A percentile compares a stretch with the other conserved stretches of the same genome.
Conservation (phyloP, 495 filamentous ascomycete genomes). For the Penicillium fimorum region DNA sequence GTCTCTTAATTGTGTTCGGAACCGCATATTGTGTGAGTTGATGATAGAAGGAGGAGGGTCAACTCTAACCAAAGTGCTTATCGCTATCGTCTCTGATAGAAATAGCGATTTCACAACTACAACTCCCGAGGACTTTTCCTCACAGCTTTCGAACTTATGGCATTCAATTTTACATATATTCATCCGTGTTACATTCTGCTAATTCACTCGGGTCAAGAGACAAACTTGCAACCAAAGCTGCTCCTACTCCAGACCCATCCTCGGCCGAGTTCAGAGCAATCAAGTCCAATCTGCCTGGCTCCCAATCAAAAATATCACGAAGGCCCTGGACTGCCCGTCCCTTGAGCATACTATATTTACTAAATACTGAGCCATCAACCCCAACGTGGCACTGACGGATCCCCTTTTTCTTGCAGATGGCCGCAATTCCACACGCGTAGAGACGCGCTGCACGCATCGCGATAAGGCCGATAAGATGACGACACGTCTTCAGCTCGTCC, state of each 20-base stretch:
- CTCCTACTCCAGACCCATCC: slow-evolving; percentile 35
- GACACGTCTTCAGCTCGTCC: slow-evolving; percentile 74
- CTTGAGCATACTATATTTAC: slow-evolving; percentile 92
- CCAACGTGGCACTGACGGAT: slow-evolving; percentile 80
- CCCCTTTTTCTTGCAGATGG: slow-evolving; percentile 86
- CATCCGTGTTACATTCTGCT: neutral
- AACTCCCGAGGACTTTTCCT: neutral
- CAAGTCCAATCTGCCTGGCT: slow-evolving; percentile 17
- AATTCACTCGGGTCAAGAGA: slow-evolving; percentile 10
- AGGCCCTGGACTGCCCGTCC: slow-evolving; percentile 74
- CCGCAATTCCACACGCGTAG: slow-evolving; percentile 86
- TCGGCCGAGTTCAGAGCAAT: slow-evolving; percentile 30
- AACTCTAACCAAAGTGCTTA: slow-evolving; percentile 15
- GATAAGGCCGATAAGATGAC: slow-evolving; percentile 79
- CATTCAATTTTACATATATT: neutral
- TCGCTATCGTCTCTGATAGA: slow-evolving; percentile 17
- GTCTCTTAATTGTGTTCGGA: slow-evolving; percentile 76
- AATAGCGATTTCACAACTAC: neutral
- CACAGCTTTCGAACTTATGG: neutral
- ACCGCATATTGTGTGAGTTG: slow-evolving; percentile 69
- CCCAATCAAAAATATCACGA: slow-evolving; percentile 45
- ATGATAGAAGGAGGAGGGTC: slow-evolving; percentile 9
- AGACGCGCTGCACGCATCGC: slow-evolving; percentile 85
- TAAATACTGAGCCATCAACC: slow-evolving; percentile 89
- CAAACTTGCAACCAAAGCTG: slow-evolving; percentile 32